A percentile compares a stretch with the other conserved stretches of the same genome.
These are phyloP conservation scores for Medicago lupulina DNA, from an alignment of 306 rosid species.

Conservation along the genomic window DNA sequence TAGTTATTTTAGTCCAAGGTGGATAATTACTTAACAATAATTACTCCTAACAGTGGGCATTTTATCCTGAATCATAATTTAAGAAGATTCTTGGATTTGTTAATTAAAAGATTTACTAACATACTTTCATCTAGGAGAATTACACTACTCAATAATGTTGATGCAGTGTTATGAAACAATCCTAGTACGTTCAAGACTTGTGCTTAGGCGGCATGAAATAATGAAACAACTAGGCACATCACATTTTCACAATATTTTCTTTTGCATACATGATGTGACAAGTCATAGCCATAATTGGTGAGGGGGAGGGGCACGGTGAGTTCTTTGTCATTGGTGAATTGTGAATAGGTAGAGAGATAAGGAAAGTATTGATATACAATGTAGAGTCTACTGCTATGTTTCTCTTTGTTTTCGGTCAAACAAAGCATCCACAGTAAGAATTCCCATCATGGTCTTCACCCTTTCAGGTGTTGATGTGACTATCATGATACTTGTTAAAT, in stretches of 20 bases:
- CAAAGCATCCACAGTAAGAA: constrained; percentile 4
- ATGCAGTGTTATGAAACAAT: not conserved
- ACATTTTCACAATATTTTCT: constrained; percentile 20
- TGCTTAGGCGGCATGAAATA: not conserved
- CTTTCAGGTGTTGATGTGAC: constrained; percentile 14
- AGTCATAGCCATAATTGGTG: constrained; percentile 40
- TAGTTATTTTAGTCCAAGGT: too few species aligned
- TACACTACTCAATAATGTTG: too few species aligned
- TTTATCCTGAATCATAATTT: too few species aligned
- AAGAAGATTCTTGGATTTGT: too few species aligned
- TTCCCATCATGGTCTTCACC: constrained; percentile 14
- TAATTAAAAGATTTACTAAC: too few species aligned
- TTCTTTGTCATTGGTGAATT: not conserved
- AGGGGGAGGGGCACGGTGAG: constrained; percentile 5
- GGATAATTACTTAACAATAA: too few species aligned
- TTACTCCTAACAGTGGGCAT: too few species aligned
- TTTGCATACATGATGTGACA: constrained; percentile 32
- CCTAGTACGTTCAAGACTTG: not conserved
- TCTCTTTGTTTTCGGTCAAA: constrained; percentile 11
- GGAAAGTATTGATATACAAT: not conserved
- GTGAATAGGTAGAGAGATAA: not conserved
- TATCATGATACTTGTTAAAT: not conserved
- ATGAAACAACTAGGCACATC: constrained; percentile 1
- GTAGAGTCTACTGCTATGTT: constrained; percentile 20
- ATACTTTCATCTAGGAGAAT: too few species aligned